phyloP scores from a whole-genome alignment of 345 rosid species.

The Melaleuca alternifolia region DNA sequence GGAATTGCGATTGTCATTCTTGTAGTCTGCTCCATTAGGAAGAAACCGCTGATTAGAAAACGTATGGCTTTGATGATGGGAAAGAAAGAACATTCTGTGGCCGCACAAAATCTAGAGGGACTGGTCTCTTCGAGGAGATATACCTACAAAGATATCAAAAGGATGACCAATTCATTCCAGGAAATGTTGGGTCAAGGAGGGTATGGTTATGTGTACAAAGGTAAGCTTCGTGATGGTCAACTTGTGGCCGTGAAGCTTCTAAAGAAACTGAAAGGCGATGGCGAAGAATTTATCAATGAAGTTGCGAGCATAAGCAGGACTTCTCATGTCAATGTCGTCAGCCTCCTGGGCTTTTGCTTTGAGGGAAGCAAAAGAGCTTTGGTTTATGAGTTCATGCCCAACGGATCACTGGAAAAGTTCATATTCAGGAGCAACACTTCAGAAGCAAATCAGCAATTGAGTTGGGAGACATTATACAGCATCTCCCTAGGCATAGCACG shows the following conservation, averaged over 20 bases:
- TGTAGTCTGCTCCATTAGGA: not conserved
- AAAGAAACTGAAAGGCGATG: not conserved
- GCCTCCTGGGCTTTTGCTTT: not conserved
- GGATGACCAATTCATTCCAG: not conserved
- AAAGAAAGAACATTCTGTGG: not conserved
- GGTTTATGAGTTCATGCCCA: not conserved
- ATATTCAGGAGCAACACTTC: not conserved
- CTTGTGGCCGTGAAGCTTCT: not conserved
- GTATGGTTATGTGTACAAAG: not conserved
- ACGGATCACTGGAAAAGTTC: not conserved
- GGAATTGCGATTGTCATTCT: not conserved
- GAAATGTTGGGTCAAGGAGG: not conserved
- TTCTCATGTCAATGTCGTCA: not conserved
- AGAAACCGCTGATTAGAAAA: not conserved
- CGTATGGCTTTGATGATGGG: too few species aligned
- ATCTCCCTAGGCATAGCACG: not conserved
- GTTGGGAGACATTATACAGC: not conserved
- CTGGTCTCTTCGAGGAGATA: not conserved
- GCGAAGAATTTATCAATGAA: not conserved
- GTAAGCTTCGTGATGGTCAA: not conserved
- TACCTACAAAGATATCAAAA: not conserved
- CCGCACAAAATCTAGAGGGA: not conserved
- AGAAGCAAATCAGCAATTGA: not conserved
- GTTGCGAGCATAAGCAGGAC: not conserved
- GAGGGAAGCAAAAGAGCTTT: not conserved